Conservation (phyloP, 2,329 filamentous ascomycete genomes). For the Didymella arachidicola region DNA sequence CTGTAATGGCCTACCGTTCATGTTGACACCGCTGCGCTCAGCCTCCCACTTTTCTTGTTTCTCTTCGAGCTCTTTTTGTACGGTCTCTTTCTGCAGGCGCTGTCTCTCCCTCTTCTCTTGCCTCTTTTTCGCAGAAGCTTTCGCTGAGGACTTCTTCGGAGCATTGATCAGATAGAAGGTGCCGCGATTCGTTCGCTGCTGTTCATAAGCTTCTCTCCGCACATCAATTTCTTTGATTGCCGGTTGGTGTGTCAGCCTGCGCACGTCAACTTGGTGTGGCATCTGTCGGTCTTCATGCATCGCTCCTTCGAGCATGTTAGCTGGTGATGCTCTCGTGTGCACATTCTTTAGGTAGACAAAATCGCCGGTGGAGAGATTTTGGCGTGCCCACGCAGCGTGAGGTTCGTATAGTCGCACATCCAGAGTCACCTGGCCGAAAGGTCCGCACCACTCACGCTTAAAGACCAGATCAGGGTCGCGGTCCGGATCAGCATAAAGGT, state of each 20-base stretch:
- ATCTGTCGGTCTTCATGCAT: constrained; percentile 68
- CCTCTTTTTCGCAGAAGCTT: constrained; percentile 47
- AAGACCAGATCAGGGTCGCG: constrained; percentile 31
- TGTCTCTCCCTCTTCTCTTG: constrained; percentile 47
- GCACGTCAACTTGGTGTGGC: constrained; percentile 66
- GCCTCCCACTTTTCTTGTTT: constrained; percentile 26
- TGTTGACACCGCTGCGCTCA: constrained; percentile 44
- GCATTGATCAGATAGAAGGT: constrained; percentile 25
- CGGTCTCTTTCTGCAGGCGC: constrained; percentile 46
- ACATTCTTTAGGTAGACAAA: constrained; percentile 76
- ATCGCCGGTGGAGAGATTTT: constrained; percentile 64
- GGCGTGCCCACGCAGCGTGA: constrained; percentile 67
- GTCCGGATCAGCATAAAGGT: constrained; percentile 58
- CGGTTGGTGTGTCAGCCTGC: constrained; percentile 25
- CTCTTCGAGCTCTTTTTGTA: constrained; percentile 36
- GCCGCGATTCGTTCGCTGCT: constrained; percentile 25
- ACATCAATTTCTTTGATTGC: constrained; percentile 50
- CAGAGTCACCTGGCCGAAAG: constrained; percentile 74
- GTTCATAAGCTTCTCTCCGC: constrained; percentile 71
- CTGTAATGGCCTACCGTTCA: constrained; percentile 48
- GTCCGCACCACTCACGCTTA: constrained; percentile 71
- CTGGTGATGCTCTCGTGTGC: constrained; percentile 66
- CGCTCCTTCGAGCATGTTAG: constrained; percentile 71
- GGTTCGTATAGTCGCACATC: constrained; percentile 75
- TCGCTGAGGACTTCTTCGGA: constrained; percentile 31